Conservation (phyloP, 331 rosid genomes). For the Quercus phellos region DNA sequence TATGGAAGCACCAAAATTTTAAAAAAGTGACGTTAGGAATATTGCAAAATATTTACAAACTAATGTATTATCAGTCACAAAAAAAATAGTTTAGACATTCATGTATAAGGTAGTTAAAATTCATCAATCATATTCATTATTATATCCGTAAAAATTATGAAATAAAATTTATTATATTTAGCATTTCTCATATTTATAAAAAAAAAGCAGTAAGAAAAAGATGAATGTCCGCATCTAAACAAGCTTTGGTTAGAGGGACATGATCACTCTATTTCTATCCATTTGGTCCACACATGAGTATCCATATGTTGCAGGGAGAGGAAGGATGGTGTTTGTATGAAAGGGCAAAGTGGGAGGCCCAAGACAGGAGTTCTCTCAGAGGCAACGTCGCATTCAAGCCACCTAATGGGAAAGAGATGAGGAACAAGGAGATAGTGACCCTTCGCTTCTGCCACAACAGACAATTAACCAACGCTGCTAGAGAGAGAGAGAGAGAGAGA, state of each 20-base stretch:
- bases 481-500: neutral
- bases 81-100: too few species aligned
- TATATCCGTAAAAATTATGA: too few species aligned
- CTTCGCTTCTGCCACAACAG: slow-evolving; percentile 25
- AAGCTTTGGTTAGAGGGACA: slow-evolving; percentile 26
- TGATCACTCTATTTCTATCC: slow-evolving; percentile 3
- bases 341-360: slow-evolving; percentile 25
- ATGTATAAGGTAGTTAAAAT: too few species aligned
- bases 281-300: slow-evolving; percentile 27
- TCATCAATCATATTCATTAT: too few species aligned
- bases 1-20: neutral
- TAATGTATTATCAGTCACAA: too few species aligned
- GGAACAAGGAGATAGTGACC: slow-evolving; percentile 51
- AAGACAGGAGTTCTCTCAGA: slow-evolving; percentile 21
- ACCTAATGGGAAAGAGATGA: slow-evolving; percentile 40
- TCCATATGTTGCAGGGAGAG: slow-evolving; percentile 2
- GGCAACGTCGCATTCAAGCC: slow-evolving; percentile 39
- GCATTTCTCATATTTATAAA: too few species aligned
- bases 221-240: slow-evolving; percentile 21
- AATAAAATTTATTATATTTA: too few species aligned
- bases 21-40: too few species aligned
- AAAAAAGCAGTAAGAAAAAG: neutral
- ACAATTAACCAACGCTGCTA: slow-evolving; percentile 29
- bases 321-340: neutral
- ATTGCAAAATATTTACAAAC: too few species aligned